Base-by-base conservation (phyloP, 805 yeast genomes). In the Zygoascus biomembranicola region DNA sequence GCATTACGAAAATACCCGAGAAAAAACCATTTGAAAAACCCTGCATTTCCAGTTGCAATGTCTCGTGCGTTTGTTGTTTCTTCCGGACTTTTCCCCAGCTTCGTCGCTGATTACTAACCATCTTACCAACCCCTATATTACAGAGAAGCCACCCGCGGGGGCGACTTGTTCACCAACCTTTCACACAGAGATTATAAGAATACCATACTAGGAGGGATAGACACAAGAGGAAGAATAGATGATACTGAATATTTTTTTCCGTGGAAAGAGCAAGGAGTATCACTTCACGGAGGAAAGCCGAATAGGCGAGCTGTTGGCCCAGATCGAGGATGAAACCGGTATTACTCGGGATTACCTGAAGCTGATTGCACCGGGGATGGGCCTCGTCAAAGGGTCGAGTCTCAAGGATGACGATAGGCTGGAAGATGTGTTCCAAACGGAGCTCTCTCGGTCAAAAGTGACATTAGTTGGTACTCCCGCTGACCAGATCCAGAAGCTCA, bases 401-500 rank as follows among this genome's bases (percentile, higher is more conserved):
- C 48, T 49, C 9, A 35, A 47, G 11, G 35, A 56, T 9, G 62
- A 56, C 10, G 56, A 52, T 16, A 45, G 50, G 11, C 51, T 61
- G 32, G 23, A 23, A 31, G 55, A 52, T 10, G 48, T 56, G 16
- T 55, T 55, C 48, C 47, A 49, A 13, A 52, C 56, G 43, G 57
- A 52, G 28, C 47, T 47, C 32, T 48, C 57, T 20, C 42, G 59
- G 18, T 53, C 52, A 28, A 59, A 58, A 49, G 55, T 67, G 49
- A 63, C 66, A 60, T 55, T 69, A 19, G 57, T 69, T 46, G 72
- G 72, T 8, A 60, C 68, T 2, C 57, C 65, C 8, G 49, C 55
- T n/a, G 58, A 54, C 19, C 54, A 60, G 51, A 56, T 65, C 16
- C 59, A 63, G 32, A 53, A 58, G 18, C 52, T 66, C 42, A 59